Evolutionary conservation across 1,284 basidiomycete genomes (phyloP).

Genomic region (Waitea zeae): DNA sequence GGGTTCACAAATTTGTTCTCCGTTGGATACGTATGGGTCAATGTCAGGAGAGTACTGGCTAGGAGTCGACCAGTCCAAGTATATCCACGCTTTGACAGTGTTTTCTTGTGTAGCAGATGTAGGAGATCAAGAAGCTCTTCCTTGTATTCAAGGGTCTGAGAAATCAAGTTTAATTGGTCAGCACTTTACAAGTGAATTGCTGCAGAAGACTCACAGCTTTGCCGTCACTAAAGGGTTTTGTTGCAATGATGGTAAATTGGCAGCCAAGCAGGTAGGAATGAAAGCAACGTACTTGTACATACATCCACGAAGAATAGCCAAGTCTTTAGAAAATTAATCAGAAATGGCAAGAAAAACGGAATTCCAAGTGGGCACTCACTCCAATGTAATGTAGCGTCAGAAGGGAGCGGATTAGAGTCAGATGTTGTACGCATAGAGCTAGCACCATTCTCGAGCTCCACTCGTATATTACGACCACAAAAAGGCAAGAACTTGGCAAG

Average conservation of each 20-base stretch:
- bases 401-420: conserved; percentile 49
- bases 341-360: conserved; percentile 4
- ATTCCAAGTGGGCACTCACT: conserved; percentile 24
- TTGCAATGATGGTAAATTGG: too few relatives aligned
- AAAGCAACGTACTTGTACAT: conserved; percentile 62
- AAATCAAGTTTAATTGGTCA: conserved; percentile 5
- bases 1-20: conserved; percentile 78
- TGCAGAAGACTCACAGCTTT: conserved; percentile 35
- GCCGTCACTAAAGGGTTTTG: conserved; percentile 33
- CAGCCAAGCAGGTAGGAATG: too few relatives aligned
- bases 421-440: conserved; percentile 74
- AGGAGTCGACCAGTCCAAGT: conserved; percentile 70
- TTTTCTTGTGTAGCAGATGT: conserved; percentile 47
- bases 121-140: conserved; percentile 51
- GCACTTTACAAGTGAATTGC: conserved; percentile 1
- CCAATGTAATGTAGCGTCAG: conserved; percentile 85
- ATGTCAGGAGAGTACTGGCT: conserved; percentile 56
- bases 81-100: conserved; percentile 73
- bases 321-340: conserved; percentile 21
- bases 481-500: conserved; percentile 63
- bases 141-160: conserved; percentile 43
- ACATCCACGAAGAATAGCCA: conserved; percentile 50
- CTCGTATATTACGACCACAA: conserved; percentile 53
- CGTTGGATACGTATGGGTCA: conserved; percentile 69
- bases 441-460: conserved; percentile 76